phyloP scores from a whole-genome alignment of 306 rosid genomes.

The Lablab purpureus region DNA sequence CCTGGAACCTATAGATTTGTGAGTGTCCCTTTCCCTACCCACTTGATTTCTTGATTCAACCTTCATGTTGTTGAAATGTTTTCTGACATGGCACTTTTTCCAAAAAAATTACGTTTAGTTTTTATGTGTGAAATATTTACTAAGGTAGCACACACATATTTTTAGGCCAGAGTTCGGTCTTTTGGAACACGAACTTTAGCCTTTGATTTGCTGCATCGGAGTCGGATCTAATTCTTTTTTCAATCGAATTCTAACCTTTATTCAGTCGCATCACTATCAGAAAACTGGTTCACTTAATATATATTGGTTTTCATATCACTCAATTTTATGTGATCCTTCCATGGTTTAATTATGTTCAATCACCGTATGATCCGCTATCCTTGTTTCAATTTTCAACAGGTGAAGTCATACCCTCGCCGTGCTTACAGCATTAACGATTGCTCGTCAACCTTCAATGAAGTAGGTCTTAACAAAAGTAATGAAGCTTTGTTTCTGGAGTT shows the following conservation, averaged over 20 bases:
- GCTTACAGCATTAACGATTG: constrained; percentile 59
- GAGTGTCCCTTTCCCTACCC: constrained; percentile 45
- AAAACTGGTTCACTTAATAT: too few species aligned
- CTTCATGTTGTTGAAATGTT: not conserved
- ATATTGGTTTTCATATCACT: constrained; percentile 6
- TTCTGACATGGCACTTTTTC: too few species aligned
- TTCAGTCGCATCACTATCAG: too few species aligned
- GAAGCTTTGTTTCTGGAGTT: constrained; percentile 90
- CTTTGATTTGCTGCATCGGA: too few species aligned
- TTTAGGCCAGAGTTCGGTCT: too few species aligned
- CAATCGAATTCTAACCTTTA: too few species aligned
- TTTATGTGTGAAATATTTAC: too few species aligned
- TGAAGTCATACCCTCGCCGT: constrained; percentile 74
- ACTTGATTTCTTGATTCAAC: constrained; percentile 39
- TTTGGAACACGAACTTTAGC: too few species aligned
- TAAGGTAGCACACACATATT: too few species aligned
- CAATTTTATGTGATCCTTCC: not conserved
- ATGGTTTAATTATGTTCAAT: constrained; percentile 1
- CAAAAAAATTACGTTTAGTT: too few species aligned
- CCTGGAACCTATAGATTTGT: constrained; percentile 80
- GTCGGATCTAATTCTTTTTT: too few species aligned
- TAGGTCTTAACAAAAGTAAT: constrained; percentile 78
- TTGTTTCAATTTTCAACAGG: constrained; percentile 61
- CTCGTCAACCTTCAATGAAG: constrained; percentile 64
- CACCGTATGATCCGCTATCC: not conserved